A percentile compares a stretch with the other conserved stretches of the same genome.
These are phyloP conservation scores for Austroboletus eburneus DNA, from an alignment of 768 basidiomycete species.

Conservation along the genomic window DNA sequence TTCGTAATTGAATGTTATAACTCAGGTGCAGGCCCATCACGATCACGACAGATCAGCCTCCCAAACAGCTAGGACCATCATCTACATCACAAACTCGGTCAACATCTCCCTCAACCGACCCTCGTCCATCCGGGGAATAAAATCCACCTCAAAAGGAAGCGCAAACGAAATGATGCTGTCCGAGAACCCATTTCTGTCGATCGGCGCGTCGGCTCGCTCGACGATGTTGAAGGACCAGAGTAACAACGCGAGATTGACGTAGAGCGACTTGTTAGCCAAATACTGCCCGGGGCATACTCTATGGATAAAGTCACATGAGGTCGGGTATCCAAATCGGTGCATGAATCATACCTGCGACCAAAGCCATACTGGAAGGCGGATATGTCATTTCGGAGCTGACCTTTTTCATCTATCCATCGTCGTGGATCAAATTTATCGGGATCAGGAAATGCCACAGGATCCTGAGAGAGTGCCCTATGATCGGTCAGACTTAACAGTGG, in stretches of 20 bases:
- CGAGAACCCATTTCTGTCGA: conserved; percentile 53
- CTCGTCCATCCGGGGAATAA: conserved; percentile 40
- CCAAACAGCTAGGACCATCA: too few species aligned
- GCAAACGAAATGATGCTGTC: conserved; percentile 56
- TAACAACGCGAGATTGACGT: conserved; percentile 55
- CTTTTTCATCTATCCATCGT: conserved; percentile 45
- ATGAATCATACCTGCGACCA: conserved; percentile 34
- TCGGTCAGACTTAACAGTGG: not conserved
- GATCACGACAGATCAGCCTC: too few species aligned
- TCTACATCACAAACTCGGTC: not conserved
- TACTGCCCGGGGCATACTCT: conserved; percentile 61
- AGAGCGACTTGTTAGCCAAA: conserved; percentile 49
- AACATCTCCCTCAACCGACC: not conserved
- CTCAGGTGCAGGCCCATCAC: too few species aligned
- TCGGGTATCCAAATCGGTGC: too few species aligned
- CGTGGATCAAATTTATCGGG: conserved; percentile 52
- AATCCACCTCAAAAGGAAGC: conserved; percentile 51
- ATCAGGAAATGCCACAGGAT: conserved; percentile 19
- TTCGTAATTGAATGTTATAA: too few species aligned
- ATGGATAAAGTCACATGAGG: not conserved
- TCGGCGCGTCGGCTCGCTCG: conserved; percentile 44
- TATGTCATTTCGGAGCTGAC: conserved; percentile 42
- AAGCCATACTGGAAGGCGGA: conserved; percentile 48
- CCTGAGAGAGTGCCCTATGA: conserved; percentile 20
- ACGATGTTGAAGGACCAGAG: conserved; percentile 60